Evolutionary conservation across 306 rosid species (phyloP).

Genomic region (Parietaria judaica): DNA sequence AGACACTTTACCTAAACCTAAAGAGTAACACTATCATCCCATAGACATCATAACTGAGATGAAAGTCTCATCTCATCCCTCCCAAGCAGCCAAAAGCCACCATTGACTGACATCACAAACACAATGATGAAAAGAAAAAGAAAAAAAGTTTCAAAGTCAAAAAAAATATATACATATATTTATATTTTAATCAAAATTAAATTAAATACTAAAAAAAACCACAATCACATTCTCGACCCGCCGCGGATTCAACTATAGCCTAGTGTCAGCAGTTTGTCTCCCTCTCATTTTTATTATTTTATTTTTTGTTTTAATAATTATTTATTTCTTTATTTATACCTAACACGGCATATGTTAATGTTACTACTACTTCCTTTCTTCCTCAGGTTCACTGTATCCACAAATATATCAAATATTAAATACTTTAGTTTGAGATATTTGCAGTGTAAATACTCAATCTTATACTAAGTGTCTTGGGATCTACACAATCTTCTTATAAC

Average conservation of each 20-base stretch:
- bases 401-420: no score
- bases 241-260: conserved; percentile 4
- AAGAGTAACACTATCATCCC: no score
- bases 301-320: neutral
- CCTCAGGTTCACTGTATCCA: no score
- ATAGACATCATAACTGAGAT: no score
- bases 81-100: conserved; percentile 2
- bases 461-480: no score
- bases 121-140: neutral
- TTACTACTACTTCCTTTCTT: neutral
- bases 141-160: neutral
- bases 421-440: no score
- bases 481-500: no score
- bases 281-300: neutral
- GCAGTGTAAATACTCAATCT: no score
- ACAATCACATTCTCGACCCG: neutral
- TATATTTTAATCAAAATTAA: neutral
- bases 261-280: neutral
- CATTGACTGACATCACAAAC: neutral
- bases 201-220: neutral
- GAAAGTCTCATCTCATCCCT: neutral
- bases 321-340: neutral
- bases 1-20: no score
- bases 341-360: neutral
- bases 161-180: neutral